Percentiles rank a stretch among this genome's conserved stretches.
phyloP scores from a whole-genome alignment of 192 early-diverging fungal species.

The Coemansia brasiliensis region DNA sequence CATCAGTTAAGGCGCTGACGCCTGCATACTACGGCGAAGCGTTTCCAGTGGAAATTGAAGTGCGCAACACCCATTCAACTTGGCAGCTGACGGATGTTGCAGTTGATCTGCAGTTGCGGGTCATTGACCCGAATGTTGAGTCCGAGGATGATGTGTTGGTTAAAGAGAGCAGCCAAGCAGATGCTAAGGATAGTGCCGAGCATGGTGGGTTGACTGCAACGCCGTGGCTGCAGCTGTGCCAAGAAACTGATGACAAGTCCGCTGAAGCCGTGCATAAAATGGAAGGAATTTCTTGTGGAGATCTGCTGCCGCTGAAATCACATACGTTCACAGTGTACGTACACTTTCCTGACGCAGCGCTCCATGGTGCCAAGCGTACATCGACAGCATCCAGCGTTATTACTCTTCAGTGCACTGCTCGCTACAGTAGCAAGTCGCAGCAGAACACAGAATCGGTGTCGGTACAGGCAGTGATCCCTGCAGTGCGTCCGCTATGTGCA shows the following conservation, averaged over 20 bases:
- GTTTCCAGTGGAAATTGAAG: conserved; percentile 27
- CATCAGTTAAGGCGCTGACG: conserved; percentile 13
- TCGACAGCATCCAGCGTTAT: background rate
- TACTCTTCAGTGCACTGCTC: background rate
- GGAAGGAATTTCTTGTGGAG: background rate
- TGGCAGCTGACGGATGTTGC: background rate
- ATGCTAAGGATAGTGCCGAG: background rate
- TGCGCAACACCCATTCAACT: conserved; percentile 18
- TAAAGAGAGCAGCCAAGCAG: too few species aligned
- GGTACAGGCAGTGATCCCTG: conserved; percentile 20
- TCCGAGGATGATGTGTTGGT: too few species aligned
- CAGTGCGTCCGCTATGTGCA: conserved; percentile 25
- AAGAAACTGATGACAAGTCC: background rate
- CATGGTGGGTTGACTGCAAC: background rate
- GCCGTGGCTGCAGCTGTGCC: conserved; percentile 11
- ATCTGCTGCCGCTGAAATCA: conserved; percentile 9
- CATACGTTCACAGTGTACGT: conserved; percentile 19
- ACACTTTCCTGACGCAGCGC: conserved; percentile 14
- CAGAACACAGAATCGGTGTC: conserved; percentile 3
- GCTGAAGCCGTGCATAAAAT: background rate
- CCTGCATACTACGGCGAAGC: conserved; percentile 40
- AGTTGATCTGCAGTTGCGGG: conserved; percentile 11
- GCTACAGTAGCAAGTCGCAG: background rate
- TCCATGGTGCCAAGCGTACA: conserved; percentile 5
- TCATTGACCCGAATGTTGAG: background rate